Evolutionary conservation across 371 early-diverging fungal species (phyloP), one percentile per base, ranked within the genome.

Genomic region (Mucor velutinosus): DNA sequence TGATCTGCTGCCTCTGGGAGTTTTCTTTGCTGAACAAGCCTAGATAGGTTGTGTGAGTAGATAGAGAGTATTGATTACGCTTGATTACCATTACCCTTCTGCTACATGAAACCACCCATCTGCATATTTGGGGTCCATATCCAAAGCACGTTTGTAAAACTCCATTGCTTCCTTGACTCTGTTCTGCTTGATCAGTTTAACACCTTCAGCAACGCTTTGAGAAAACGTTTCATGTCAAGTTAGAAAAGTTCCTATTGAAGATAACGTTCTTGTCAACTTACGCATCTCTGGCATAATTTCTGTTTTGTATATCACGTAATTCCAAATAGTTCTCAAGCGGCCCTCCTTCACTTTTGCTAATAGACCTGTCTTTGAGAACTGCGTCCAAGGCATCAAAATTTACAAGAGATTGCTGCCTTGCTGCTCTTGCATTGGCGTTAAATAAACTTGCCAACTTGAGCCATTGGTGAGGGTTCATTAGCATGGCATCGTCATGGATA

Each of bases 81-180:
- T 14, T 25, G 39, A 32, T 2, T 30, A 3, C 0, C 32, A 45
- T 74, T 79, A 82, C 82, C 73, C 70, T 74, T 82, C 80, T 55
- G 77, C 76, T 14, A 77, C 78, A 60, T 78, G 82, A 53, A 69
- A 80, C 81, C 79, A 80, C 0, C 74, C 81, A 51, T 83, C 81
- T n/a, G 83, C 77, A 65, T 79, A 83, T 70, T 79, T 78, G 10
- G 81, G 77, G 58, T 83, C 83, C 83, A 83, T 83, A 43, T 83
- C 81, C 33, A 80, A 60, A 37, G 81, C 81, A n/a, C 83, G 69
- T 51, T 80, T 78, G 56, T 80, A 83, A 64, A 64, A 75, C 8
- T 80, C 78, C 75, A 77, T 63, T 1, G 83, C 83, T 23, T 78
- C 77, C 23, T 72, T 70, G 0, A 74, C 25, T 37, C 65, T 65